Evolutionary conservation across 1,139 yeast species (phyloP).

Genomic region (Geotrichum phurueaensis): DNA sequence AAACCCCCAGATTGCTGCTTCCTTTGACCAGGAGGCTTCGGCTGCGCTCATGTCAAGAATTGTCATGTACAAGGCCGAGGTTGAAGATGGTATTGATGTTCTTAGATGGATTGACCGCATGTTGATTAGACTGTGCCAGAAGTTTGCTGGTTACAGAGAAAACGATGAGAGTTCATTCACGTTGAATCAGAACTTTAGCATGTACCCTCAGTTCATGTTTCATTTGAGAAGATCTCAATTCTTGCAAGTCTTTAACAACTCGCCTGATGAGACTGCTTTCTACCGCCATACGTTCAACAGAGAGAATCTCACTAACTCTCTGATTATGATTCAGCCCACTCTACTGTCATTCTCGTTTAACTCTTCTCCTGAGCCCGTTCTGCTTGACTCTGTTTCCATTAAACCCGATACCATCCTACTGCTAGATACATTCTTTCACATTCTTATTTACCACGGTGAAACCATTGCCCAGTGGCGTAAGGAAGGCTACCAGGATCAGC

Average conservation of each 20-base stretch:
- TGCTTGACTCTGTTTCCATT: conserved; percentile 63
- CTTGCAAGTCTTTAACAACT: conserved; percentile 63
- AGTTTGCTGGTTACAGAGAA: conserved; percentile 70
- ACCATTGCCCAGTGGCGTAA: conserved; percentile 66
- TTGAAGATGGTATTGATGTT: conserved; percentile 51
- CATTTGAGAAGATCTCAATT: conserved; percentile 68
- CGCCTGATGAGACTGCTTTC: conserved; percentile 75
- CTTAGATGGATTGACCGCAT: conserved; percentile 73
- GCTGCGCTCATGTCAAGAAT: conserved; percentile 55
- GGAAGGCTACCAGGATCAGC: conserved; percentile 59
- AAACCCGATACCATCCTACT: conserved; percentile 55
- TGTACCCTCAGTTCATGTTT: conserved; percentile 69
- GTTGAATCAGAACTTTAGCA: conserved; percentile 60
- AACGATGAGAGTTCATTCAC: conserved; percentile 65
- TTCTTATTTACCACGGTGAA: conserved; percentile 63
- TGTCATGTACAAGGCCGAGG: conserved; percentile 44
- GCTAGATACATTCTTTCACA: conserved; percentile 70
- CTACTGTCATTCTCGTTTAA: conserved; percentile 60
- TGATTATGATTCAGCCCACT: conserved; percentile 74
- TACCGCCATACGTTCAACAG: conserved; percentile 60
- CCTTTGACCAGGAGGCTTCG: conserved; percentile 69
- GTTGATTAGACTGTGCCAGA: conserved; percentile 64
- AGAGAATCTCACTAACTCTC: conserved; percentile 60
- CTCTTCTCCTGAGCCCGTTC: conserved; percentile 54
- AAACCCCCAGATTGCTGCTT: conserved; percentile 28